Conservation (phyloP, 2,329 filamentous ascomycete genomes). For the Orbilia oligospora region DNA sequence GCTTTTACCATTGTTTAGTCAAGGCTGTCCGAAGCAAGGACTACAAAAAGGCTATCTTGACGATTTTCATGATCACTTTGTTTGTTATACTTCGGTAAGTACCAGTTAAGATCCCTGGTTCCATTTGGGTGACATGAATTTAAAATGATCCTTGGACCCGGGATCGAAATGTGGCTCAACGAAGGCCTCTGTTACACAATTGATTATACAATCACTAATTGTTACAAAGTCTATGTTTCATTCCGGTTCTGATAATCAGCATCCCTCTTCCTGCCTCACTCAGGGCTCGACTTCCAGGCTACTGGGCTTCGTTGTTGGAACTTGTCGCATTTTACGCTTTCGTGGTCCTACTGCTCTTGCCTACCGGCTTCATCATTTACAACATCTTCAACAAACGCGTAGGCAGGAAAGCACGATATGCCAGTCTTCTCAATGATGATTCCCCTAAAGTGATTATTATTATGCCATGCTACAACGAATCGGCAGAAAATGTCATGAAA, state of each 20-base stretch:
- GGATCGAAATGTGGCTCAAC: too few species aligned
- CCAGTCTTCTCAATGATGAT: constrained; percentile 85
- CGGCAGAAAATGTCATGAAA: constrained; percentile 84
- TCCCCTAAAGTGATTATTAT: constrained; percentile 96
- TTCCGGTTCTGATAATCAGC: constrained; percentile 95
- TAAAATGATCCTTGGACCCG: too few species aligned
- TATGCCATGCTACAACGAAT: constrained; percentile 97
- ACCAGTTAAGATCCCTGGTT: too few species aligned
- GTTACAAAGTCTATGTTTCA: constrained; percentile 78
- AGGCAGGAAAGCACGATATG: constrained; percentile 84
- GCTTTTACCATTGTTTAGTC: constrained; percentile 71
- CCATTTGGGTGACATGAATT: too few species aligned
- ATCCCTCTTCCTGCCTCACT: constrained; percentile 83
- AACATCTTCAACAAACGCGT: constrained; percentile 89
- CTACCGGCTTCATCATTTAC: constrained; percentile 90
- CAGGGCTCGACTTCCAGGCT: constrained; percentile 78
- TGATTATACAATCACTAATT: neutral
- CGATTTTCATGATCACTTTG: constrained; percentile 79
- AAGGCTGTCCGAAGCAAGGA: constrained; percentile 92
- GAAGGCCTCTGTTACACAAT: too few species aligned
- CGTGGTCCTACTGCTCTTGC: constrained; percentile 84
- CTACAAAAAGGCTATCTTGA: constrained; percentile 83
- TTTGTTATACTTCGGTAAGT: constrained; percentile 83
- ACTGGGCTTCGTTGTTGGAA: constrained; percentile 81
- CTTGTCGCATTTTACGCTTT: constrained; percentile 98